Evolutionary conservation across 1,284 basidiomycete genomes (phyloP), one percentile per base, ranked within the genome.

Genomic region (Megacollybia platyphylla): DNA sequence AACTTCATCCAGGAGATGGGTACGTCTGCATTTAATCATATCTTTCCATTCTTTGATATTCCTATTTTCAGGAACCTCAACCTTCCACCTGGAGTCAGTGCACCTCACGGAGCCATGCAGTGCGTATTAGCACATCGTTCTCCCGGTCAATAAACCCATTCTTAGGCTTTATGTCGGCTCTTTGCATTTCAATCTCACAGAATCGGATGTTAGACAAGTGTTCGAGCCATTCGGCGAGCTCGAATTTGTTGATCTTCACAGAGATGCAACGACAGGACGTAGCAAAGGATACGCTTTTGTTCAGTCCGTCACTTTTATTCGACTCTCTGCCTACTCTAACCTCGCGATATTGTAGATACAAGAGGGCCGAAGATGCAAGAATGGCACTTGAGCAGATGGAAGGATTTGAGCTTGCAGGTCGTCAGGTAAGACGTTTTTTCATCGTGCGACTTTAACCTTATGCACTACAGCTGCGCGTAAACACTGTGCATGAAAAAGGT

Each of bases 201-300:
- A 93, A 62, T 85, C 89, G 52, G 93, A 98, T 69, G 86, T 99
- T 63, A 88, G 86, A 62, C 87, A 96, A 71, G 94, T 98, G 51
- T 99, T 99, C 62, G 91, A 94, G 59, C 92, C 94, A 3, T 99
- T 98, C 60, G 94, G 94, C 52, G 87, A 90, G 62, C 74, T 99
- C 52, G 93, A 94, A 62, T 94, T 94, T 66, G 93, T 98, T 57
- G 94, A 99, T 70, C 76, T 98, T 56, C 94, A 97, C 62, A 79
- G 84, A 55, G 92, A 97, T 61, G 83, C 87, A 5, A 79, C 74
- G 68, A 93, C 90, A 34, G 92, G 93, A 36, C 81, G 89, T 55
- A 93, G 89, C 65, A 97, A 97, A 63, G 96, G 96, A 31, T 97
- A 96, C 59, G 92, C 90, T 24, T 99, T 98, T 59, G 87, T 99